Evolutionary conservation across 495 filamentous ascomycete species (phyloP).

Genomic region (Penicillium odoratum): DNA sequence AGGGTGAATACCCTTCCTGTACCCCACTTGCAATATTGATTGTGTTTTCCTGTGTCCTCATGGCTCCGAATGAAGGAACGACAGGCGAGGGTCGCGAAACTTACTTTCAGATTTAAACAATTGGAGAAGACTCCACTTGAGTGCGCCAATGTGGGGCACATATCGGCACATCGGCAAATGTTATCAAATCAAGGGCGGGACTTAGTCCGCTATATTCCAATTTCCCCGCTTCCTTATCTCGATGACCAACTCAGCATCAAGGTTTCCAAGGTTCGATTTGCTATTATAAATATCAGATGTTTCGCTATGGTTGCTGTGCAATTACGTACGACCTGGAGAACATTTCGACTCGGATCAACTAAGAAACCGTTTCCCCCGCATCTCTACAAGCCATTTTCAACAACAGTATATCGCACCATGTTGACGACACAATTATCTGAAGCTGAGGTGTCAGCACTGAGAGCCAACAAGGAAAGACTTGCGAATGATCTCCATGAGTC

Average conservation of each 20-base stretch:
- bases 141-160: conserved; percentile 12
- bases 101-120: not conserved
- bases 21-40: no score
- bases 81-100: no score
- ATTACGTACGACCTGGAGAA: conserved; percentile 6
- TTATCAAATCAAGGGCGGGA: conserved; percentile 14
- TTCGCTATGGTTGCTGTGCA: conserved; percentile 5
- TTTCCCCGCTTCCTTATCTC: conserved; percentile 26
- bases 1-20: no score
- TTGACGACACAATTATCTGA: conserved; percentile 43
- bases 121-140: conserved; percentile 3
- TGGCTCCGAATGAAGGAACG: no score
- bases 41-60: no score
- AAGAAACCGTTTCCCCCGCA: not conserved
- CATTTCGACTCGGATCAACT: not conserved
- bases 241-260: not conserved
- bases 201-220: conserved; percentile 16
- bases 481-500: conserved; percentile 63
- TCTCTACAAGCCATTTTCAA: conserved; percentile 26
- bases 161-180: conserved; percentile 7
- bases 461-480: conserved; percentile 59
- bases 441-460: conserved; percentile 45
- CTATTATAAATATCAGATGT: not conserved
- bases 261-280: not conserved
- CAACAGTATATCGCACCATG: conserved; percentile 33